These are phyloP conservation scores for Dendrobium catenatum DNA, from an alignment of 106 monocot species.

Conservation along the genomic window DNA sequence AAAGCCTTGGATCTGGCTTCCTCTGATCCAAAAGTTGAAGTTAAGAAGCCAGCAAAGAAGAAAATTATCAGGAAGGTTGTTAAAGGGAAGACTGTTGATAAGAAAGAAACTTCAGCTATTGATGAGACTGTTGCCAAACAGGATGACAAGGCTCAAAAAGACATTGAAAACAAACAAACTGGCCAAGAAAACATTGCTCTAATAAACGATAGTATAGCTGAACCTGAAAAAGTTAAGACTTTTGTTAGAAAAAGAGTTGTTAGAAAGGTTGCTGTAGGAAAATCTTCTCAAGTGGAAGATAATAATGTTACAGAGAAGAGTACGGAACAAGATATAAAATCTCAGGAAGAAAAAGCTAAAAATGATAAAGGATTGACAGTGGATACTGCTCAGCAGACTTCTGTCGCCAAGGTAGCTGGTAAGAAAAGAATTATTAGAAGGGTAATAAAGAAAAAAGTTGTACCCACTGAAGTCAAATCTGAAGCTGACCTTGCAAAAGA, in stretches of 20 bases:
- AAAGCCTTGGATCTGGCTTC: slow-evolving; percentile 8
- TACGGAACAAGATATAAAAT: slow-evolving; percentile 16
- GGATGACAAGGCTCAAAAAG: slow-evolving; percentile 24
- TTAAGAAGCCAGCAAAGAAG: slow-evolving; percentile 35
- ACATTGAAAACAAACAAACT: slow-evolving; percentile 16
- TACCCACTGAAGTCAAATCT: slow-evolving; percentile 23
- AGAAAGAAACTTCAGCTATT: slow-evolving; percentile 25
- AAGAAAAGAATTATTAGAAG: slow-evolving; percentile 90
- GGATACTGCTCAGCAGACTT: slow-evolving; percentile 14
- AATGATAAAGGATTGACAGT: slow-evolving; percentile 17
- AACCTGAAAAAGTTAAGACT: slow-evolving; percentile 23
- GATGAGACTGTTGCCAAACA: slow-evolving; percentile 16
- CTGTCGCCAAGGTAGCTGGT: slow-evolving; percentile 27
- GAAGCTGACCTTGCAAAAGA: slow-evolving; percentile 15
- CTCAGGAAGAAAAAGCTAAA: slow-evolving; percentile 14
- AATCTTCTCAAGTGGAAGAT: slow-evolving; percentile 31
- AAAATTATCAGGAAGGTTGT: slow-evolving; percentile 52
- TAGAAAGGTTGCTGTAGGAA: slow-evolving; percentile 27
- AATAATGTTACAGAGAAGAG: slow-evolving; percentile 16
- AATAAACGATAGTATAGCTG: slow-evolving; percentile 10
- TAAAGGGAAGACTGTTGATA: slow-evolving; percentile 34
- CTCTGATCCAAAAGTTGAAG: slow-evolving; percentile 6
- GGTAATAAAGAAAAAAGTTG: slow-evolving; percentile 64
- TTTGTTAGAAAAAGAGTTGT: slow-evolving; percentile 32
- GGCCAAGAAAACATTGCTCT: slow-evolving; percentile 12